Evolutionary conservation across 73 alveolate species (phyloP).

Genomic region (Blepharisma japonicum): DNA sequence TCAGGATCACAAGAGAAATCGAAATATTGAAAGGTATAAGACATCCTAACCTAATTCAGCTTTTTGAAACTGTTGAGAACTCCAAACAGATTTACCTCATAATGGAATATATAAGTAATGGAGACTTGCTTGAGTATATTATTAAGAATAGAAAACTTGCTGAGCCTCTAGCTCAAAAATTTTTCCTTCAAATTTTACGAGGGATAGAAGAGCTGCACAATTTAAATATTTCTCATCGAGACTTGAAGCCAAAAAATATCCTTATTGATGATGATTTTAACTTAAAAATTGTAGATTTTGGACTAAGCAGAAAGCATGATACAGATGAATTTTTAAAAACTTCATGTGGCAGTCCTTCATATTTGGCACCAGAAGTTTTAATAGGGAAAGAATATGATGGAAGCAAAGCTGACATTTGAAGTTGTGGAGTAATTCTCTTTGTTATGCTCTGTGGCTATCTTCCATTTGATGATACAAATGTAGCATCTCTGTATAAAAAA

Average conservation of each 20-base stretch:
- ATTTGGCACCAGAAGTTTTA: slow-evolving; percentile 98
- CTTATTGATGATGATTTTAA: slow-evolving; percentile 76
- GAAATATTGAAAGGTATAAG: slow-evolving; percentile 58
- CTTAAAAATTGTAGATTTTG: slow-evolving; percentile 52
- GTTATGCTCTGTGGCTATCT: slow-evolving; percentile 96
- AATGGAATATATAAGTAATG: slow-evolving; percentile 49
- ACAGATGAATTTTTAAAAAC: slow-evolving; percentile 66
- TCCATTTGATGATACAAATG: slow-evolving; percentile 94
- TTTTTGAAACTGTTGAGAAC: slow-evolving; percentile 57
- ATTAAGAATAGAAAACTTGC: slow-evolving; percentile 42
- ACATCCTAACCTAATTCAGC: slow-evolving; percentile 79
- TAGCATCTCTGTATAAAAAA: slow-evolving; percentile 72
- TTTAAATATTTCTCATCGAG: slow-evolving; percentile 75
- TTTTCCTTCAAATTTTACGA: slow-evolving; percentile 56
- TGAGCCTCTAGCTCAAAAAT: slow-evolving; percentile 71
- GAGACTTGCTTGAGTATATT: slow-evolving; percentile 54
- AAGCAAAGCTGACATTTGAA: slow-evolving; percentile 89
- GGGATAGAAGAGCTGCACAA: slow-evolving; percentile 81
- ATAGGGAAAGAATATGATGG: slow-evolving; percentile 87
- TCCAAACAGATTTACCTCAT: slow-evolving; percentile 40
- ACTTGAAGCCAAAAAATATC: slow-evolving; percentile 95
- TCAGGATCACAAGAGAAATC: slow-evolving; percentile 75
- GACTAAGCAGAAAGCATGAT: slow-evolving; percentile 40
- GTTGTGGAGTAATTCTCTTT: slow-evolving; percentile 93
- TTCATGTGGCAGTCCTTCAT: slow-evolving; percentile 98